Base-by-base conservation (phyloP, 2,329 filamentous ascomycete genomes). In the Colletotrichum agaves region DNA sequence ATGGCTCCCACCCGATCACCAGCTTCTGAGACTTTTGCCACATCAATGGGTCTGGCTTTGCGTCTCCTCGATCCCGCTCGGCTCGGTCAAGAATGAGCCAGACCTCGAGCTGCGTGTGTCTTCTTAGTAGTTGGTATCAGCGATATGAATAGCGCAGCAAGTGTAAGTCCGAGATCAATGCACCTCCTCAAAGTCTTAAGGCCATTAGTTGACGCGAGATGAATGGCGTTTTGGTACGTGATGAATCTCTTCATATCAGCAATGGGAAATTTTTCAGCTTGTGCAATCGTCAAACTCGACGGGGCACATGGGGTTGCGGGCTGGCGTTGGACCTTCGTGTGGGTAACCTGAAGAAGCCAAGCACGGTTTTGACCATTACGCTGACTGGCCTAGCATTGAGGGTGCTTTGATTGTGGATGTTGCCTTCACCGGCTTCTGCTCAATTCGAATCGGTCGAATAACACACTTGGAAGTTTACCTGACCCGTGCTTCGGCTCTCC, bases 301-400 rank as follows among this genome's bases (percentile, higher is more conserved):
- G 82, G 81, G 8, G 73, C 72, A 5, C 78, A 78, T 39, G 80
- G 81, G 0, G 75, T 85, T 11, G 73, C 75, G 6, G 83, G 83
- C 5, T 85, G 62, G 69, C 64, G 63, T 5, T 71, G 59, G 47
- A 50, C 33, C 27, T 50, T 50, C 27, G 33, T 50, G 47, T 41
- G 35, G 35, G 35, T 37, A 5, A 77, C 61, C 58, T 39, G 10
- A 83, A 21, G 3, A 2, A 1, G 5, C 2, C 17, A 11, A 13
- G n/a, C 17, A n/a, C 0, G 7, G 10, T 15, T 19, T 3, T 6
- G 7, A 53, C 1, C 3, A 75, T 76, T 61, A 75, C 72, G 7
- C 17, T 46, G 1, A 17, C 5, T 11, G 13, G 3, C 2, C 49
- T 0, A 70, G 63, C n/a, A 69, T 70, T 5, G 69, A 70, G 17